A percentile compares a stretch with the other conserved stretches of the same genome.
Evolutionary conservation across 176 grass and related monocot species (phyloP).

Genomic region (Ampelocalamus luodianensis): DNA sequence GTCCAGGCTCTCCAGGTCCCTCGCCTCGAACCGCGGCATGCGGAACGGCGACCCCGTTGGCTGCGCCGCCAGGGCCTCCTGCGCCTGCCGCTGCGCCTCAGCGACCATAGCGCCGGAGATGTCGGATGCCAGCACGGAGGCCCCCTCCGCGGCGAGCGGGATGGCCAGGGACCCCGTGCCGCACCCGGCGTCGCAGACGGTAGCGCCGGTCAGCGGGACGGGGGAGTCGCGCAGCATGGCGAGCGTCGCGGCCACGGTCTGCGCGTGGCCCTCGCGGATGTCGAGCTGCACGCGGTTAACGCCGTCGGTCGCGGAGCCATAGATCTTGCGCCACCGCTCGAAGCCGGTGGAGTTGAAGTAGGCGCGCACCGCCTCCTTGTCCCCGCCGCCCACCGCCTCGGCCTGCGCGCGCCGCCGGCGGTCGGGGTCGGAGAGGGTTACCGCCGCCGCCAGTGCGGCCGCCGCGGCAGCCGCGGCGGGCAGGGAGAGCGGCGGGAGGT

Average conservation of each 20-base stretch:
- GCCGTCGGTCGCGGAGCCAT: slow-evolving; percentile 67
- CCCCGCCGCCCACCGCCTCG: slow-evolving; percentile 70
- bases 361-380: slow-evolving; percentile 87
- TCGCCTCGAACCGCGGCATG: slow-evolving; percentile 77
- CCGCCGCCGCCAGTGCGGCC: slow-evolving; percentile 45
- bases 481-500: slow-evolving; percentile 52
- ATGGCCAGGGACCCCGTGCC: slow-evolving; percentile 80
- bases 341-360: slow-evolving; percentile 98
- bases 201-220: slow-evolving; percentile 49
- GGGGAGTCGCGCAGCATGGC: slow-evolving; percentile 70
- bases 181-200: slow-evolving; percentile 82
- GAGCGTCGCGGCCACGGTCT: slow-evolving; percentile 71
- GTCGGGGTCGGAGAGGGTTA: slow-evolving; percentile 78
- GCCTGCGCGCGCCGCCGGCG: slow-evolving; percentile 68
- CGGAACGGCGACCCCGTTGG: slow-evolving; percentile 28
- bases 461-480: slow-evolving; percentile 54
- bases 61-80: slow-evolving; percentile 18
- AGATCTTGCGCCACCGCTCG: slow-evolving; percentile 91
- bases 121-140: slow-evolving; percentile 70
- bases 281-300: slow-evolving; percentile 97
- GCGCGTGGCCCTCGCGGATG: slow-evolving; percentile 83
- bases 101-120: slow-evolving; percentile 85
- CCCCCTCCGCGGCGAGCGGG: slow-evolving; percentile 70
- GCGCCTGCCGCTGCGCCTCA: slow-evolving; percentile 70
- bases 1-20: slow-evolving; percentile 66